Evolutionary conservation across 2,329 filamentous ascomycete species (phyloP).

Genomic region (Dothistroma septosporum): DNA sequence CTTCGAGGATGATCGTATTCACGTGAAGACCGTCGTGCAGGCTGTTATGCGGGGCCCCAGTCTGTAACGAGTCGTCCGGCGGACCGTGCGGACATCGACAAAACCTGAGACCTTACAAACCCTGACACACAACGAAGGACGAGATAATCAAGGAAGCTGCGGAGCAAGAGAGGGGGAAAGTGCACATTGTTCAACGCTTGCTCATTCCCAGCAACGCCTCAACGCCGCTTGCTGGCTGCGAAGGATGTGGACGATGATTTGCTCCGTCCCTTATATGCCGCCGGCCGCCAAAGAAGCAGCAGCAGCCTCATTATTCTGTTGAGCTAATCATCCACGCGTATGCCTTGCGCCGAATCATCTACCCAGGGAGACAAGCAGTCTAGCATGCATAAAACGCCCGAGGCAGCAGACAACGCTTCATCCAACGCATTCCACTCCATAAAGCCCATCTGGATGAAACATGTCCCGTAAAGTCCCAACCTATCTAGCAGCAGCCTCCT

Average conservation of each 20-base stretch:
- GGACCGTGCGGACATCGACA: background rate
- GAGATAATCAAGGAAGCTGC: background rate
- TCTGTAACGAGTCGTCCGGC: no score
- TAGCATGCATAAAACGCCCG: constrained; percentile 25
- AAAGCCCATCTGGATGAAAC: constrained; percentile 7
- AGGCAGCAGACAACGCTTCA: constrained; percentile 8
- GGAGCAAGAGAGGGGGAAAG: background rate
- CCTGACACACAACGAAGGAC: background rate
- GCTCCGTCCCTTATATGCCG: constrained; percentile 3
- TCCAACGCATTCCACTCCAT: constrained; percentile 2
- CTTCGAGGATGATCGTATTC: no score
- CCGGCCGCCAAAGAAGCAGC: constrained; percentile 8
- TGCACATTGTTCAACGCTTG: background rate
- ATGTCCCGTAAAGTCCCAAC: constrained; percentile 5
- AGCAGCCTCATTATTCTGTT: constrained; percentile 21
- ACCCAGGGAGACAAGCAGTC: constrained; percentile 24
- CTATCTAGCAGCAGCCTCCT: constrained; percentile 78
- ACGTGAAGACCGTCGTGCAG: no score
- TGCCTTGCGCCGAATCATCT: constrained; percentile 23
- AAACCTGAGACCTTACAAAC: background rate
- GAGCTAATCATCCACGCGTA: constrained; percentile 20
- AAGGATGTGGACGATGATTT: constrained; percentile 2
- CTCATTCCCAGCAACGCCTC: constrained; percentile 3
- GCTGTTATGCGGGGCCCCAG: no score
- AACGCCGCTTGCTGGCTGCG: constrained; percentile 6